Evolutionary conservation across 169 alveolate genomes (phyloP).

Genomic region (Eimeria acervulina): DNA sequence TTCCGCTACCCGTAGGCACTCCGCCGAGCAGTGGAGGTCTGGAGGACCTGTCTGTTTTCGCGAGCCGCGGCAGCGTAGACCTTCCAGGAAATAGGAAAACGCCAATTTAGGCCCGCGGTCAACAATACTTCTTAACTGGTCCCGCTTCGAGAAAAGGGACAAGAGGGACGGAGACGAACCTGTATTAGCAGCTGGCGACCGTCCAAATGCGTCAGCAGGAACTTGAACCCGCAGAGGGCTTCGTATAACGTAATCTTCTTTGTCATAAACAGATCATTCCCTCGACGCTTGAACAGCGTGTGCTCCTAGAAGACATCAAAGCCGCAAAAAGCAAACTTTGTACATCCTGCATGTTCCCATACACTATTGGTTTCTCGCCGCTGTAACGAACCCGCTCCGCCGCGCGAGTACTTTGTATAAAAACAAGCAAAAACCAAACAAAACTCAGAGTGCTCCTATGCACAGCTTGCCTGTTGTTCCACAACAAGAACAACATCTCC

Average conservation of each 20-base stretch:
- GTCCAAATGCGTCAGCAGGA: constrained; percentile 96
- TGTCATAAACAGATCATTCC: constrained; percentile 96
- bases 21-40: background rate
- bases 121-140: background rate
- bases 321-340: too few species aligned
- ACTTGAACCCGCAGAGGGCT: constrained; percentile 97
- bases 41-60: constrained; percentile 32
- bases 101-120: constrained; percentile 79
- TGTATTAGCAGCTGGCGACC: constrained; percentile 93
- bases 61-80: constrained; percentile 79
- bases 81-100: background rate
- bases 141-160: background rate
- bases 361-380: background rate
- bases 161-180: constrained; percentile 16
- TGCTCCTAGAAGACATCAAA: constrained; percentile 89
- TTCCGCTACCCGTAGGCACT: background rate
- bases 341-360: background rate
- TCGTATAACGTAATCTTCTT: constrained; percentile 95
- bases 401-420: too few species aligned
- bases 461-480: constrained; percentile 88
- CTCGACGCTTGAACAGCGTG: constrained; percentile 95
- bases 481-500: constrained; percentile 96
- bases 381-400: too few species aligned
- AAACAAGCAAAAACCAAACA: background rate
- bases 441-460: background rate